Evolutionary conservation across 768 basidiomycete species (phyloP).

Genomic region (Hygrocybe punicea): DNA sequence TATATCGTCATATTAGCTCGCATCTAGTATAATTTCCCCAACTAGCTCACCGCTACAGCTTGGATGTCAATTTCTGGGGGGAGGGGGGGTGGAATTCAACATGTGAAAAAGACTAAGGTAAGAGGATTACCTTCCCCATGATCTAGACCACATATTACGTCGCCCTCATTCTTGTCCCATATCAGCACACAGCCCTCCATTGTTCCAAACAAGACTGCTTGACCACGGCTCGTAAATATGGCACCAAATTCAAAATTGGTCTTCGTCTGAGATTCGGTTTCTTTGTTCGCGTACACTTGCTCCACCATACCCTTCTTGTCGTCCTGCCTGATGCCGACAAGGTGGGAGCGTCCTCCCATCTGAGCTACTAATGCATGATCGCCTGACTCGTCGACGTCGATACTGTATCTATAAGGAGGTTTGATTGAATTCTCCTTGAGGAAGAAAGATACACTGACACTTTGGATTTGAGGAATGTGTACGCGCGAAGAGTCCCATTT

Average conservation of each 20-base stretch:
- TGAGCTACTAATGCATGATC: conserved; percentile 54
- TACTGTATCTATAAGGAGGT: conserved; percentile 3
- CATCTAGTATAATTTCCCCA: not conserved
- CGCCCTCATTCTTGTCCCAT: conserved; percentile 58
- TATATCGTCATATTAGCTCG: not conserved
- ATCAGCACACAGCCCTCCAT: conserved; percentile 54
- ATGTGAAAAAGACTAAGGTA: conserved; percentile 12
- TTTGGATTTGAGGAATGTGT: conserved; percentile 54
- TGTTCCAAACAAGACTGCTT: conserved; percentile 55
- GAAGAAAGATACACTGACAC: conserved; percentile 44
- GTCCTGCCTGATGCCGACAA: conserved; percentile 49
- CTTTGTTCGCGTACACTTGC: conserved; percentile 48
- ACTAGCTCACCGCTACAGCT: conserved; percentile 39
- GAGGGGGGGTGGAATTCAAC: conserved; percentile 9
- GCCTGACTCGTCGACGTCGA: conserved; percentile 50
- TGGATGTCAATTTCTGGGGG: conserved; percentile 39
- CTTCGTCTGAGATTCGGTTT: conserved; percentile 31
- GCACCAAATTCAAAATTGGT: conserved; percentile 47
- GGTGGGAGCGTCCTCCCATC: conserved; percentile 45
- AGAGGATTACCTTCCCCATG: conserved; percentile 49
- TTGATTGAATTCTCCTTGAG: not conserved
- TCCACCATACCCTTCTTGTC: conserved; percentile 53
- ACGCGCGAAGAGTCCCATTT: conserved; percentile 60
- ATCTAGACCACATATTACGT: conserved; percentile 56
- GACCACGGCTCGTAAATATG: conserved; percentile 50